Percentiles rank a stretch among this genome's conserved stretches.
phyloP scores from a whole-genome alignment of 2,329 filamentous ascomycete genomes.

The Huntiella savannae region DNA sequence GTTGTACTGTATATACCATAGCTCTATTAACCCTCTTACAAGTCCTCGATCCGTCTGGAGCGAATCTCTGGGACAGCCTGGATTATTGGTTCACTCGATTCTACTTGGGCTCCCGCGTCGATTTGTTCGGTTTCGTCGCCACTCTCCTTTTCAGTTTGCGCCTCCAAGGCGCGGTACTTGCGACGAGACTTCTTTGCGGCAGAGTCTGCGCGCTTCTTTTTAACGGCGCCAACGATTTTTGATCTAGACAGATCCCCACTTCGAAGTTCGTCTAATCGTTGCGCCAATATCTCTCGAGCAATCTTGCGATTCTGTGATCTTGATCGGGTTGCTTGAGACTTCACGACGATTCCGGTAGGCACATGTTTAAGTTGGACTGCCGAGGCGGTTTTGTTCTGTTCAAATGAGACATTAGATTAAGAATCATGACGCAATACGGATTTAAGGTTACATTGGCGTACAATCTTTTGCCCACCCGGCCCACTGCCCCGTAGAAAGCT shows the following conservation, averaged over 20 bases:
- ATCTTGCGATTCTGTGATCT: conserved; percentile 73
- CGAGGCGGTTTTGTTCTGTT: conserved; percentile 82
- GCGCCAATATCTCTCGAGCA: conserved; percentile 58
- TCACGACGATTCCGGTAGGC: conserved; percentile 81
- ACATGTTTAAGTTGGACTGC: conserved; percentile 84
- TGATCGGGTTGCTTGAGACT: conserved; percentile 80
- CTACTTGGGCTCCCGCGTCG: neutral
- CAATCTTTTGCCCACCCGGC: conserved; percentile 90
- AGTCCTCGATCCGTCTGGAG: neutral
- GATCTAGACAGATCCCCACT: conserved; percentile 53
- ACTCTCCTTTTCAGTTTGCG: conserved; percentile 21
- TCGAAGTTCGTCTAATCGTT: conserved; percentile 50
- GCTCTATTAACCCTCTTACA: neutral
- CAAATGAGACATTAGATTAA: conserved; percentile 2
- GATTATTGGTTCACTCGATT: neutral
- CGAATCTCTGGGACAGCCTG: neutral
- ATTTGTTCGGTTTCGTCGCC: neutral
- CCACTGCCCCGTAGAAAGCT: conserved; percentile 79
- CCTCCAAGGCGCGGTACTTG: conserved; percentile 50
- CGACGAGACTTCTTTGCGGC: conserved; percentile 62
- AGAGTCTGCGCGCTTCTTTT: conserved; percentile 54
- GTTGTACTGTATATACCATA: neutral
- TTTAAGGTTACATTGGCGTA: conserved; percentile 20
- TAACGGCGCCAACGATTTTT: conserved; percentile 42
- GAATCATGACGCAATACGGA: neutral